A percentile compares a stretch with the other conserved stretches of the same genome.
Evolutionary conservation across 441 rosid genomes (phyloP).

Genomic region (Eruca vesicaria): DNA sequence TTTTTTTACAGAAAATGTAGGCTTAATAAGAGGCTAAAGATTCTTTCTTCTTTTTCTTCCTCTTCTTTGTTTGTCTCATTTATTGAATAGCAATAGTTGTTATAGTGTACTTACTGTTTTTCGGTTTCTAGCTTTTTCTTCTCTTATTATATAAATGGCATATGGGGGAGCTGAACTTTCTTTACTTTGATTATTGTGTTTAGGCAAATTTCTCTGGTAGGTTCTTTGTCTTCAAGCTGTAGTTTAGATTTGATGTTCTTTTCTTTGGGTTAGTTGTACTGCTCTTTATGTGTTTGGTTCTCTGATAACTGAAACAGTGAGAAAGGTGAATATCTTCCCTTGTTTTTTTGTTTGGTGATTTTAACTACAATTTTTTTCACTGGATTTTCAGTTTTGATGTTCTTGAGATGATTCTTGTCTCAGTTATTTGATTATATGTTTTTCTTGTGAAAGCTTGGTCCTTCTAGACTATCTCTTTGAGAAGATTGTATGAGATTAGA

Average conservation of each 20-base stretch:
- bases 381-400: neutral
- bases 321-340: conserved; percentile 7
- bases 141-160: conserved; percentile 20
- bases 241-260: neutral
- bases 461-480: neutral
- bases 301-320: neutral
- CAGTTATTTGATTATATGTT: neutral
- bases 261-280: neutral
- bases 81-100: conserved; percentile 26
- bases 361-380: neutral
- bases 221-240: conserved; percentile 18
- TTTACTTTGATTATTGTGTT: conserved; percentile 20
- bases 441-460: neutral
- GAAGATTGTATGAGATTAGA: neutral
- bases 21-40: conserved; percentile 6
- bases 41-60: conserved; percentile 7
- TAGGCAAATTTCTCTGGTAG: neutral
- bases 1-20: neutral
- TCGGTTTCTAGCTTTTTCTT: conserved; percentile 12
- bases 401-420: neutral
- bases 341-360: neutral
- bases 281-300: conserved; percentile 8
- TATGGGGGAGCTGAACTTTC: conserved; percentile 20
- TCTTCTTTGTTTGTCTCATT: conserved; percentile 22
- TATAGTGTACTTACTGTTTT: conserved; percentile 18